Percentiles rank a stretch among this genome's conserved stretches.
phyloP scores from a whole-genome alignment of 257 asterid genomes.

The Verbascum thapsus region DNA sequence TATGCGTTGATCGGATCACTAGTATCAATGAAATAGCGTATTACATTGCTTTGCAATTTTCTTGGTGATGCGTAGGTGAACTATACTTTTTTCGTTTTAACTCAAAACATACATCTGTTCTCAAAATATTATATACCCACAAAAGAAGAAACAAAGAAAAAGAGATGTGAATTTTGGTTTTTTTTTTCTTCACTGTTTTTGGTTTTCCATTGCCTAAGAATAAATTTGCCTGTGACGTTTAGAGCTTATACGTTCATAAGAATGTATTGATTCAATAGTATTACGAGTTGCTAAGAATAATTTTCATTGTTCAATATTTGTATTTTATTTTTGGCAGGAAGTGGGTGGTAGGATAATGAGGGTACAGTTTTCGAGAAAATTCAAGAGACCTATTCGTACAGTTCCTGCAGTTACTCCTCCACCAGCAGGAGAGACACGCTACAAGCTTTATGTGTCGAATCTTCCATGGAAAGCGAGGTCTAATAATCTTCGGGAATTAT shows the following conservation, averaged over 20 bases:
- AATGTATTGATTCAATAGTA: background rate
- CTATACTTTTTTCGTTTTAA: no score
- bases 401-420: conserved; percentile 40
- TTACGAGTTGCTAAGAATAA: background rate
- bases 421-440: conserved; percentile 52
- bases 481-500: conserved; percentile 66
- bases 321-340: conserved; percentile 51
- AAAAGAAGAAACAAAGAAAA: no score
- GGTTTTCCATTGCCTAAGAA: no score
- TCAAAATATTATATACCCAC: no score
- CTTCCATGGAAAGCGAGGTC: conserved; percentile 95
- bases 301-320: conserved; percentile 13
- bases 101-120: no score
- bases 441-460: conserved; percentile 71
- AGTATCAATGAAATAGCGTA: no score
- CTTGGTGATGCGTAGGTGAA: no score
- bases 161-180: no score
- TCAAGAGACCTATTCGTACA: conserved; percentile 64
- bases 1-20: background rate
- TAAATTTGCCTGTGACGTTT: no score
- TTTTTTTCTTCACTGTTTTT: no score
- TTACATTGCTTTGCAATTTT: no score
- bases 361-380: conserved; percentile 67
- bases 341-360: conserved; percentile 70
- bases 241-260: background rate